These are phyloP conservation scores for Chrysoporthe austroafricana DNA, from an alignment of 2,329 filamentous ascomycete genomes.

Conservation along the genomic window DNA sequence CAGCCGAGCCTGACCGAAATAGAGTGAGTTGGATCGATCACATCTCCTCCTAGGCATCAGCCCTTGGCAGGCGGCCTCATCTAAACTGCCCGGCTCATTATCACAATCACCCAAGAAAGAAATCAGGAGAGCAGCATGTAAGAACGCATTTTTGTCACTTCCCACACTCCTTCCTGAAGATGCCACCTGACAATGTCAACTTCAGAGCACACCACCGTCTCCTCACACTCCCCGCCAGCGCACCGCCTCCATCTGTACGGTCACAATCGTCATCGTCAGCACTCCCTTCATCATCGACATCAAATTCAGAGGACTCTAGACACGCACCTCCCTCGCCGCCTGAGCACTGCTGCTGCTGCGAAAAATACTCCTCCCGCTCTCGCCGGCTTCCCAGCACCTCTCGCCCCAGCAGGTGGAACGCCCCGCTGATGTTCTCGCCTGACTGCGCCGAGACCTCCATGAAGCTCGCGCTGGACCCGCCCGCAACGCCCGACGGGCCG, in stretches of 20 bases:
- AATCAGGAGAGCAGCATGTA: background rate
- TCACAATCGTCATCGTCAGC: conserved; percentile 15
- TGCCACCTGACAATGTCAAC: conserved; percentile 13
- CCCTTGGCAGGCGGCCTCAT: no score
- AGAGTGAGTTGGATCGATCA: no score
- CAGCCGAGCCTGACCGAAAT: no score
- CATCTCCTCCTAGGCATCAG: no score
- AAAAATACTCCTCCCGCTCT: conserved; percentile 14
- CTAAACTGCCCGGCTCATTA: no score
- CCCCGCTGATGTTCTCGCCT: conserved; percentile 40
- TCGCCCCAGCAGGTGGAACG: conserved; percentile 40
- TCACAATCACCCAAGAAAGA: no score
- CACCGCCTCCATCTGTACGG: conserved; percentile 14
- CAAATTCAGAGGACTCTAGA: conserved; percentile 16
- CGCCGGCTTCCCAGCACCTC: conserved; percentile 40
- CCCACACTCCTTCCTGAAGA: conserved; percentile 19
- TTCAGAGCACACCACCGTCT: conserved; percentile 23
- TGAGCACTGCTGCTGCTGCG: conserved; percentile 7
- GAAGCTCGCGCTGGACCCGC: conserved; percentile 34
- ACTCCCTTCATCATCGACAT: conserved; percentile 10
- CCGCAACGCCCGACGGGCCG: conserved; percentile 31
- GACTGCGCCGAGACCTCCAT: conserved; percentile 41
- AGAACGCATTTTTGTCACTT: background rate
- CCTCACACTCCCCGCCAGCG: conserved; percentile 17
- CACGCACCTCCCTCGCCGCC: conserved; percentile 18